Base-by-base conservation (phyloP, 192 early-diverging fungal species). In the Pecoramyces ruminantium region DNA sequence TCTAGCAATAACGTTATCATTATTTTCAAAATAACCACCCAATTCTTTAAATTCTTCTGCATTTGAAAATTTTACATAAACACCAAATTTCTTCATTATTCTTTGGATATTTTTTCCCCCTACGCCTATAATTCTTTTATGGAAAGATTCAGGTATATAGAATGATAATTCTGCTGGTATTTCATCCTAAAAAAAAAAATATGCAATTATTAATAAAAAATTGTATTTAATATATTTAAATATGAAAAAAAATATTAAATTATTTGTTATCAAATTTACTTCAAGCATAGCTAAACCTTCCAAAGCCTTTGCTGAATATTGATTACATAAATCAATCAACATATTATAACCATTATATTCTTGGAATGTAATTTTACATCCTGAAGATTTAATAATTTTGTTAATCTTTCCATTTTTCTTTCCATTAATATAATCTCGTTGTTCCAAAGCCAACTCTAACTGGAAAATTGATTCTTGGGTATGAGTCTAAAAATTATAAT, bases 351-450 rank as follows among this genome's bases (percentile, higher is more conserved):
- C 92, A 79, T 91, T 93, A 77, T 86, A 89, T 30, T 91, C 90
- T 79, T 91, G 86, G 85, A 95, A 94, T 27, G 85, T 85, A 39
- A 95, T 90, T 38, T 88, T 87, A 81, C 91, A 93, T 0, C 90
- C 91, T 13, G 91, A 90, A 9, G 88, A 85, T 81, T 93, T 94
- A 83, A 90, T 91, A 81, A 95, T 95, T 81, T 92, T 89, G 86
- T 95, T 95, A 83, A 95, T 93, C 82, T 95, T 95, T 80, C 94
- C 94, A 79, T 90, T 93, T 85, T 95, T 95, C 83, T 95, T 95
- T 77, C 94, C 94, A 79, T 92, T 93, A 77, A 95, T 95, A 82
- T 94, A 95, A 79, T 95, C 94, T 14, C 90, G 88, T 82, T 95
- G 94, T 81, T 93, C 92, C 13, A 92, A 89, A 15, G 92, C 87